phyloP scores from a whole-genome alignment of 2,329 filamentous ascomycete genomes.

The Dothistroma pini region DNA sequence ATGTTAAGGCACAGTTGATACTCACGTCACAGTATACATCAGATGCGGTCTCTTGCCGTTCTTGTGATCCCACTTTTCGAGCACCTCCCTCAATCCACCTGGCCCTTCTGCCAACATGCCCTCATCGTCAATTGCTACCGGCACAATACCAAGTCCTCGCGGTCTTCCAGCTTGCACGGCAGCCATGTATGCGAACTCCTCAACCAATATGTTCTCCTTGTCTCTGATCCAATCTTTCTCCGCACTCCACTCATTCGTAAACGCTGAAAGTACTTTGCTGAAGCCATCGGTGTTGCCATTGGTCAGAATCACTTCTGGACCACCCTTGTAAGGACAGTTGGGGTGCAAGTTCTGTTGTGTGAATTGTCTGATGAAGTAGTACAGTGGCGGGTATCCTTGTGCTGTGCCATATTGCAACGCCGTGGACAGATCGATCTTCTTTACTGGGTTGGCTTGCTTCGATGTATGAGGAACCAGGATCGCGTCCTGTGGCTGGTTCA shows the following conservation, averaged over 20 bases:
- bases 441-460: slow-evolving; percentile 54
- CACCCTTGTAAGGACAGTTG: slow-evolving; percentile 71
- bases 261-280: slow-evolving; percentile 68
- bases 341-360: slow-evolving; percentile 73
- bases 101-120: slow-evolving; percentile 74
- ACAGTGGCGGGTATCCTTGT: slow-evolving; percentile 74
- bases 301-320: slow-evolving; percentile 73
- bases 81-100: slow-evolving; percentile 71
- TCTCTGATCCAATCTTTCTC: slow-evolving; percentile 63
- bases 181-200: slow-evolving; percentile 78
- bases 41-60: slow-evolving; percentile 75
- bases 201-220: slow-evolving; percentile 72
- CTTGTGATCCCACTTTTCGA: slow-evolving; percentile 75
- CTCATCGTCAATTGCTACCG: slow-evolving; percentile 71
- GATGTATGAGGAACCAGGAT: slow-evolving; percentile 70
- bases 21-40: slow-evolving; percentile 85
- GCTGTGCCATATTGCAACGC: slow-evolving; percentile 86
- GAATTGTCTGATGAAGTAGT: slow-evolving; percentile 76
- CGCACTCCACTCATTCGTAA: slow-evolving; percentile 72
- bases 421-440: slow-evolving; percentile 74
- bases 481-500: slow-evolving; percentile 35
- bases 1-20: slow-evolving; percentile 26
- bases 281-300: slow-evolving; percentile 85
- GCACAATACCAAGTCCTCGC: slow-evolving; percentile 66
- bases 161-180: slow-evolving; percentile 65